Conservation (phyloP, 2,329 filamentous ascomycete genomes). For the Thermomyces lanuginosus region DNA sequence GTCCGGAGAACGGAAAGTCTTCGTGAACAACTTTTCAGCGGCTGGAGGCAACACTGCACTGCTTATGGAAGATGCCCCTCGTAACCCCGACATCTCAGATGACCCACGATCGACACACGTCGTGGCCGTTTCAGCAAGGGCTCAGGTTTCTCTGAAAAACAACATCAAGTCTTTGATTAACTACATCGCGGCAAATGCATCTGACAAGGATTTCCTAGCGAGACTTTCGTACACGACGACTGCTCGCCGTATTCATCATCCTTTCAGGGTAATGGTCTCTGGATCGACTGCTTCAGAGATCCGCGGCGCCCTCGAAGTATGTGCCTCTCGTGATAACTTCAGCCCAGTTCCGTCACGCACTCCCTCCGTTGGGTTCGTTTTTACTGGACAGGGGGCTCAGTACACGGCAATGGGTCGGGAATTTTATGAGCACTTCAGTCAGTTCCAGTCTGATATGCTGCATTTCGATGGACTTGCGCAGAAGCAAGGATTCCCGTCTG, state of each 20-base stretch:
- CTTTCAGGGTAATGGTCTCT: constrained; percentile 18
- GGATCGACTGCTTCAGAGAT: constrained; percentile 16
- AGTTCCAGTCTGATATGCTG: constrained; percentile 17
- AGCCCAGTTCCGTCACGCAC: constrained; percentile 14
- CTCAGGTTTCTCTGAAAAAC: constrained; percentile 26
- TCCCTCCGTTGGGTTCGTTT: constrained; percentile 19
- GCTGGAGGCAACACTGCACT: constrained; percentile 56
- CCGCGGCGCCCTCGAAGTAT: constrained; percentile 13
- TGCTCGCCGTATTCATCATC: constrained; percentile 35
- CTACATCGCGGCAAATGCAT: constrained; percentile 33
- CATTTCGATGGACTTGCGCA: constrained; percentile 18
- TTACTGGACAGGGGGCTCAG: constrained; percentile 26
- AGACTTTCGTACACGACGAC: constrained; percentile 52
- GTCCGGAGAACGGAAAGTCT: constrained; percentile 21
- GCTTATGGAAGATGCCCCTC: constrained; percentile 43
- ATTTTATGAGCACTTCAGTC: constrained; percentile 16
- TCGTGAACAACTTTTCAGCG: constrained; percentile 53
- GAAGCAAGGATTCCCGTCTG: constrained; percentile 20
- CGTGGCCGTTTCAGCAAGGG: constrained; percentile 44
- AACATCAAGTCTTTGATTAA: constrained; percentile 39
- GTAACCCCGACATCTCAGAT: constrained; percentile 9
- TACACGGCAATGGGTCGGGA: constrained; percentile 23
- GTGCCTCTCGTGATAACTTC: constrained; percentile 11
- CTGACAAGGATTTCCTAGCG: constrained; percentile 32
- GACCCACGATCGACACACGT: constrained; percentile 43